Conservation (phyloP, 1,139 yeast genomes). For the Nakaseomyces nivariensis region DNA sequence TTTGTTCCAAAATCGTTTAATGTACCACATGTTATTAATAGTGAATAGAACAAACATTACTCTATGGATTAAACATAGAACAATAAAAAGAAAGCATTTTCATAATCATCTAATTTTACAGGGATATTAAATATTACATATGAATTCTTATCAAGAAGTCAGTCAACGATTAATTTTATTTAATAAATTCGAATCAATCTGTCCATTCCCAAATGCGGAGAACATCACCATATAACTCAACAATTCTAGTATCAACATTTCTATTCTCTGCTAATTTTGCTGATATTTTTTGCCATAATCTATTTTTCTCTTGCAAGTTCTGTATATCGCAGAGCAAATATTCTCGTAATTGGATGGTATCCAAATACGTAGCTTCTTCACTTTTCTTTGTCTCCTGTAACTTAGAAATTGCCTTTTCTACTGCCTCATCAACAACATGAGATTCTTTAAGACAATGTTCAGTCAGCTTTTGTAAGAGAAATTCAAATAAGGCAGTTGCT, state of each 20-base stretch:
- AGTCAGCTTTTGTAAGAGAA: neutral
- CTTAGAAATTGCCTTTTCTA: slow-evolving; percentile 34
- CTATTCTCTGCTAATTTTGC: slow-evolving; percentile 47
- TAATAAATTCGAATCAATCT: neutral
- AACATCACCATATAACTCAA: slow-evolving; percentile 75
- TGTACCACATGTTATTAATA: no score
- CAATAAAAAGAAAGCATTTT: no score
- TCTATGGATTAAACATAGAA: no score
- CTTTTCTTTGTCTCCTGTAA: slow-evolving; percentile 32
- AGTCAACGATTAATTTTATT: neutral
- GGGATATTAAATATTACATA: neutral
- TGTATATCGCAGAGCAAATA: slow-evolving; percentile 37
- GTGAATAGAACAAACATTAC: no score
- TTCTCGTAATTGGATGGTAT: slow-evolving; percentile 69
- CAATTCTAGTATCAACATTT: slow-evolving; percentile 12
- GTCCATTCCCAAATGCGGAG: slow-evolving; percentile 85
- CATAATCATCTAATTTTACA: neutral
- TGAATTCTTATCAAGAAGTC: neutral
- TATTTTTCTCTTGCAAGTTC: slow-evolving; percentile 36
- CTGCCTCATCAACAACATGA: slow-evolving; percentile 27
- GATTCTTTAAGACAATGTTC: slow-evolving; percentile 32
- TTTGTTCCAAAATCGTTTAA: no score
- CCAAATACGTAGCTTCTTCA: slow-evolving; percentile 36
- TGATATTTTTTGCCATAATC: slow-evolving; percentile 54
- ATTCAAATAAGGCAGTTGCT: neutral